phyloP scores from a whole-genome alignment of 2,329 filamentous ascomycete genomes.

The Pochonia chlamydosporia region DNA sequence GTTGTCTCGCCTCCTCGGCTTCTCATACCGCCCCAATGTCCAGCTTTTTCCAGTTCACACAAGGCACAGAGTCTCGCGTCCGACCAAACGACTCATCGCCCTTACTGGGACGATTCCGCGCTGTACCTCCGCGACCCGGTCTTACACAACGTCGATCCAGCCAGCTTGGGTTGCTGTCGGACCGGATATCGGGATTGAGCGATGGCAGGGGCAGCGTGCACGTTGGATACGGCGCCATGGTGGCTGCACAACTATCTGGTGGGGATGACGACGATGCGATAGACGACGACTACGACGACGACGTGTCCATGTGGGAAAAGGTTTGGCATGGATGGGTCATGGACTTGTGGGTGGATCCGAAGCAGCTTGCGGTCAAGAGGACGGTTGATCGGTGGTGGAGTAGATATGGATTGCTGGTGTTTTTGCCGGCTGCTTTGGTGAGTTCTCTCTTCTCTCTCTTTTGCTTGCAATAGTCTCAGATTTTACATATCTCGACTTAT shows the following conservation, averaged over 20 bases:
- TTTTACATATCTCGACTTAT: background rate
- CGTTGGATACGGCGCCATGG: conserved; percentile 49
- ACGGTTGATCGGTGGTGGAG: conserved; percentile 59
- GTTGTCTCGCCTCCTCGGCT: conserved; percentile 1
- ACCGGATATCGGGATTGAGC: conserved; percentile 15
- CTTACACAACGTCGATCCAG: conserved; percentile 21
- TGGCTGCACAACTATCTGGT: conserved; percentile 36
- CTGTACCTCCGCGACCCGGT: conserved; percentile 44
- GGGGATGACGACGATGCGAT: conserved; percentile 23
- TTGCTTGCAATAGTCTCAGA: background rate
- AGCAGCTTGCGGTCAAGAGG: conserved; percentile 50
- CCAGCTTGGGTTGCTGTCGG: conserved; percentile 35
- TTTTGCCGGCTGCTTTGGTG: conserved; percentile 56
- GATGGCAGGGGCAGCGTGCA: conserved; percentile 46
- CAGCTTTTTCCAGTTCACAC: conserved; percentile 62
- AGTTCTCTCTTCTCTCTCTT: conserved; percentile 17
- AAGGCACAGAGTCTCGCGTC: conserved; percentile 54
- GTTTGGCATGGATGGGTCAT: conserved; percentile 31
- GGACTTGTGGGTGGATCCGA: conserved; percentile 57
- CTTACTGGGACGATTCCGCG: conserved; percentile 59
- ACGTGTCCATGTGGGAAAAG: conserved; percentile 26
- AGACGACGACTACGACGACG: conserved; percentile 23
- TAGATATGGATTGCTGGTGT: conserved; percentile 54
- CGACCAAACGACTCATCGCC: conserved; percentile 51
- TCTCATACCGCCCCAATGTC: conserved; percentile 39